Evolutionary conservation across 2,329 filamentous ascomycete species (phyloP).

Genomic region (Trichophaea hybrida): DNA sequence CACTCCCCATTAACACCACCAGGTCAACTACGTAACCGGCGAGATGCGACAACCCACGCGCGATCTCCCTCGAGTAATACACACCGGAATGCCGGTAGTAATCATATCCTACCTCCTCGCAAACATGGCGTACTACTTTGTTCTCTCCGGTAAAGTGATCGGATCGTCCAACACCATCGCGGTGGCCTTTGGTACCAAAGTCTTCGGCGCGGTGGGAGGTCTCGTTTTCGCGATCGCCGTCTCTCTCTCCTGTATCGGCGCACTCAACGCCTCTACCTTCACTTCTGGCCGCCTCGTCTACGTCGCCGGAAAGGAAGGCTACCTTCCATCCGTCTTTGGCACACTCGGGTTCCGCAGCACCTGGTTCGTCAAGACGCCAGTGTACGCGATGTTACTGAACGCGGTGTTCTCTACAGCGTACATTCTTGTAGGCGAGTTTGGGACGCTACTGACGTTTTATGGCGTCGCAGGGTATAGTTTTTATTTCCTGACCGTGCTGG

Average conservation of each 20-base stretch:
- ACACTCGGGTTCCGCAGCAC: conserved; percentile 50
- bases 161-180: conserved; percentile 89
- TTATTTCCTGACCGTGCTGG: conserved; percentile 90
- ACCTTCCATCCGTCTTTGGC: conserved; percentile 70
- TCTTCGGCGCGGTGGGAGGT: conserved; percentile 72
- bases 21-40: conserved; percentile 96
- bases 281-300: conserved; percentile 87
- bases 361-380: conserved; percentile 49
- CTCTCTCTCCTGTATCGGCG: conserved; percentile 81
- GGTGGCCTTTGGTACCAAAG: conserved; percentile 77
- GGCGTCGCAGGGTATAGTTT: conserved; percentile 95
- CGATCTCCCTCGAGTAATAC: conserved; percentile 86
- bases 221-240: conserved; percentile 80
- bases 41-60: conserved; percentile 86
- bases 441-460: conserved; percentile 88
- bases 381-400: conserved; percentile 80
- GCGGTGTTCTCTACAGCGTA: conserved; percentile 57
- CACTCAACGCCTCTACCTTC: conserved; percentile 86
- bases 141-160: conserved; percentile 66
- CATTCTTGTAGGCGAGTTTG: conserved; percentile 75
- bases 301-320: conserved; percentile 87
- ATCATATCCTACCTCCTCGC: conserved; percentile 82
- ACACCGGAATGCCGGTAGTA: conserved; percentile 89
- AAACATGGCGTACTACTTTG: conserved; percentile 87
- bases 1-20: conserved; percentile 6